Conservation (phyloP, 2,329 filamentous ascomycete species). For the Xylariaceae sp. region DNA sequence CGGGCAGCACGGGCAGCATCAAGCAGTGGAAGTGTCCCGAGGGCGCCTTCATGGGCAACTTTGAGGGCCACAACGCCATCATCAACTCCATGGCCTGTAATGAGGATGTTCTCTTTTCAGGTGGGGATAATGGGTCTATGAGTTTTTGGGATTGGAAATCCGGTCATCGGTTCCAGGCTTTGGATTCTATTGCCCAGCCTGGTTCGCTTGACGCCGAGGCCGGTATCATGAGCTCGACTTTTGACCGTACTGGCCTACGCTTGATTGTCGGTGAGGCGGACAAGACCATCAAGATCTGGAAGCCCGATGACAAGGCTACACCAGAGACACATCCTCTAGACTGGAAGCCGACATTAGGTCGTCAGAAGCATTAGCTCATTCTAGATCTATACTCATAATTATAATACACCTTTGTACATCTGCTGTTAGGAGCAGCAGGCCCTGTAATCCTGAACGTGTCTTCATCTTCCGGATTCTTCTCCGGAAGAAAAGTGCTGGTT, state of each 20-base stretch:
- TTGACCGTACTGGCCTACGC: conserved; percentile 82
- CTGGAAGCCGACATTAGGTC: conserved; percentile 79
- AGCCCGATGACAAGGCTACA: conserved; percentile 85
- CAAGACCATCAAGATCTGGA: conserved; percentile 99
- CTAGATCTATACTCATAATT: neutral
- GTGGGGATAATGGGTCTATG: conserved; percentile 93
- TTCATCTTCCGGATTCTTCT: no score
- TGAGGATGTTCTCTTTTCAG: conserved; percentile 90
- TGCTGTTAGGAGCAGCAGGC: no score
- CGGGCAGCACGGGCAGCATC: conserved; percentile 85
- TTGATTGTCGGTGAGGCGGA: conserved; percentile 94
- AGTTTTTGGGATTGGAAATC: conserved; percentile 99
- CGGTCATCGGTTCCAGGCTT: conserved; percentile 82
- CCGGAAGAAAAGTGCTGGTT: no score
- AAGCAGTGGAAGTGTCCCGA: conserved; percentile 99
- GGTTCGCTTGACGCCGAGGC: conserved; percentile 91
- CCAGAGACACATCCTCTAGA: conserved; percentile 87
- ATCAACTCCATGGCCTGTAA: conserved; percentile 94
- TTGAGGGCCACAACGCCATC: conserved; percentile 92
- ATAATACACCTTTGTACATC: neutral
- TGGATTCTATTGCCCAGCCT: conserved; percentile 90
- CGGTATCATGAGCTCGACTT: conserved; percentile 90
- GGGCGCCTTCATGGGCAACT: conserved; percentile 98
- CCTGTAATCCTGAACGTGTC: no score
- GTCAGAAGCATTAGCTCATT: conserved; percentile 72